These are phyloP conservation scores for Brachypodium distachyon DNA, from an alignment of 202 grass and related monocot genomes.

Conservation along the genomic window DNA sequence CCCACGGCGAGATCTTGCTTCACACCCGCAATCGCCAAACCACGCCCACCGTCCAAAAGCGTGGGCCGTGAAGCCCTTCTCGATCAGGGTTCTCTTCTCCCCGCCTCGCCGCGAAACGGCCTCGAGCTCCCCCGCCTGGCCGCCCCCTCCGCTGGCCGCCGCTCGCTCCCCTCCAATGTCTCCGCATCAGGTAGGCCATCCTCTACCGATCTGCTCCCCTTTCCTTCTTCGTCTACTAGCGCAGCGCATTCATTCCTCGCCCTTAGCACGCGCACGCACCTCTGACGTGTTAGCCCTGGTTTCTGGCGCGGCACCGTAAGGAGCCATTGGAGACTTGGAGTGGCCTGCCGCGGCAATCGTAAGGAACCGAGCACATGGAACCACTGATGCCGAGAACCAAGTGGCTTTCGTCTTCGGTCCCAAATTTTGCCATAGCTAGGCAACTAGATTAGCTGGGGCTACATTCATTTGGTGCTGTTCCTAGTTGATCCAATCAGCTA, in stretches of 20 bases:
- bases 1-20: too few species aligned
- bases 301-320: background rate
- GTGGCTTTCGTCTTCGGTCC: background rate
- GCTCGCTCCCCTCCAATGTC: background rate
- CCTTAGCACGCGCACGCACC: background rate
- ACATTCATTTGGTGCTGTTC: background rate
- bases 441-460: background rate
- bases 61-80: too few species aligned
- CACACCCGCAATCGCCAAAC: too few species aligned
- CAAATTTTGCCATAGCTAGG: background rate
- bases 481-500: background rate
- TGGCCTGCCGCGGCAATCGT: background rate
- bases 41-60: too few species aligned
- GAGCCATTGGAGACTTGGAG: background rate
- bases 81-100: background rate
- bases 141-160: background rate
- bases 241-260: background rate
- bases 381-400: background rate
- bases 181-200: background rate
- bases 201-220: background rate
- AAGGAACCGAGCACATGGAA: background rate
- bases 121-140: background rate
- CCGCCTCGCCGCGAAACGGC: background rate
- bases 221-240: background rate
- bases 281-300: background rate